Base-by-base conservation (phyloP, 192 early-diverging fungal species). In the Entomortierella parvispora region DNA sequence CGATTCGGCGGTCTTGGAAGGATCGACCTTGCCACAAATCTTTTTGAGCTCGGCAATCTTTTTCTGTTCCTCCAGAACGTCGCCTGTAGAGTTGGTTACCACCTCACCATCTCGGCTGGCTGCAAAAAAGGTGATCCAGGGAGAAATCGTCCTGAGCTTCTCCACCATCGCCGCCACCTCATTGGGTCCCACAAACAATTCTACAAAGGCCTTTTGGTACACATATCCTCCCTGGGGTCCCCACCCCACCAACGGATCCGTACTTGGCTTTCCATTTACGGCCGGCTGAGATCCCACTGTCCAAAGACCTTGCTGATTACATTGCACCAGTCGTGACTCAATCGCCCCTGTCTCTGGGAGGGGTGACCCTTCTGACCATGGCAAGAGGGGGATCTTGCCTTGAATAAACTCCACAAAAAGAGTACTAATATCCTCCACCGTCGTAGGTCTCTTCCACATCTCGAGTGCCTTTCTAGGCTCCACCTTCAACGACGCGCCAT, bases 171-270 rank as follows among this genome's bases (percentile, higher is more conserved):
- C 71, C 56, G 83, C 83, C 4, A 95, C 58, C 34, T 82, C 77
- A 17, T 83, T 83, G 1, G 90, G 85, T 22, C 84, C 79, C 2
- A 94, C 86, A 71, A 95, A 95, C 69, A 93, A 88, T 62, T 95
- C 94, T 22, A 95, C 75, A 79, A 94, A 95, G 18, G 91, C 89
- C 80, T 94, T 94, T 67, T 95, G 93, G 82, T 93, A 95, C 2
- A 94, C 87, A 67, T 90, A 93, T 25, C 93, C 94, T 46, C 92
- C 90, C 50, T 85, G 85, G 46, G 94, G 94, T 43, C 94, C 94
- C 94, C 94, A 95, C 15, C 94, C 94, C 58, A 86, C 86, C n/a
- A 88, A 71, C 6, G 83, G 69, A 67, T 95, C 89, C 6, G 79
- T 69, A 34, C 90, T 92, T 1, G 72, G 77, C 11, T 79, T 91